Percentiles rank a stretch among this genome's conserved stretches.
phyloP scores from a whole-genome alignment of 495 filamentous ascomycete genomes.

The Neurospora discreta region DNA sequence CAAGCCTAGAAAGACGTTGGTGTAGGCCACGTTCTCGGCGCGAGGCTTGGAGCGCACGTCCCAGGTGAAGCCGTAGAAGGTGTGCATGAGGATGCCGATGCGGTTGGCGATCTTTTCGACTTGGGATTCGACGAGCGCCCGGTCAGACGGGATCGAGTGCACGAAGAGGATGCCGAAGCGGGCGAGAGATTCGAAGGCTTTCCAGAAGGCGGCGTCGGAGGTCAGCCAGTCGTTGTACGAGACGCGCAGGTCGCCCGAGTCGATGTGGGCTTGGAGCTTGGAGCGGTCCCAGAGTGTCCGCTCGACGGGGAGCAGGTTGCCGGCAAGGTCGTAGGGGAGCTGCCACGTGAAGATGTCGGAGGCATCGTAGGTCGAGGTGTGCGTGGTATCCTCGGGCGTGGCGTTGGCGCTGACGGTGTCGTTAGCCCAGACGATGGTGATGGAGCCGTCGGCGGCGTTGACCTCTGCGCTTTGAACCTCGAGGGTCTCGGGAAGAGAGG shows the following conservation, averaged over 20 bases:
- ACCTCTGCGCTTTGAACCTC: constrained; percentile 18
- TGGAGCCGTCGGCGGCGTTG: constrained; percentile 22
- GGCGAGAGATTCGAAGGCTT: constrained; percentile 42
- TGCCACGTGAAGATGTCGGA: constrained; percentile 5
- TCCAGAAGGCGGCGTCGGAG: constrained; percentile 30
- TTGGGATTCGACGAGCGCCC: constrained; percentile 31
- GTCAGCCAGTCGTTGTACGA: constrained; percentile 65
- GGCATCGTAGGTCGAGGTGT: constrained; percentile 7
- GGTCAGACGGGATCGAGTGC: constrained; percentile 49
- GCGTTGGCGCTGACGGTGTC: constrained; percentile 14
- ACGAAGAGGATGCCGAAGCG: constrained; percentile 62
- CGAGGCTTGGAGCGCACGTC: constrained; percentile 67
- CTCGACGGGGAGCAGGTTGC: neutral
- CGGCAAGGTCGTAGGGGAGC: neutral
- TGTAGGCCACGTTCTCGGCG: constrained; percentile 89
- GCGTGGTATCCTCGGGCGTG: constrained; percentile 7
- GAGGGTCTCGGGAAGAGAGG: constrained; percentile 53
- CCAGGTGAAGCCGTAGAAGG: constrained; percentile 86
- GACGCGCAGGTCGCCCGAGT: constrained; percentile 27
- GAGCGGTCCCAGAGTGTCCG: constrained; percentile 14
- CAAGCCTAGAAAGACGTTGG: constrained; percentile 60
- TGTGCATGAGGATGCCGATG: constrained; percentile 65
- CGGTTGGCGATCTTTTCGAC: constrained; percentile 56
- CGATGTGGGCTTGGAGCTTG: constrained; percentile 24
- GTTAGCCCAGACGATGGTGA: constrained; percentile 48